phyloP scores from a whole-genome alignment of 1,139 yeast genomes.

The Eremothecium coryli region DNA sequence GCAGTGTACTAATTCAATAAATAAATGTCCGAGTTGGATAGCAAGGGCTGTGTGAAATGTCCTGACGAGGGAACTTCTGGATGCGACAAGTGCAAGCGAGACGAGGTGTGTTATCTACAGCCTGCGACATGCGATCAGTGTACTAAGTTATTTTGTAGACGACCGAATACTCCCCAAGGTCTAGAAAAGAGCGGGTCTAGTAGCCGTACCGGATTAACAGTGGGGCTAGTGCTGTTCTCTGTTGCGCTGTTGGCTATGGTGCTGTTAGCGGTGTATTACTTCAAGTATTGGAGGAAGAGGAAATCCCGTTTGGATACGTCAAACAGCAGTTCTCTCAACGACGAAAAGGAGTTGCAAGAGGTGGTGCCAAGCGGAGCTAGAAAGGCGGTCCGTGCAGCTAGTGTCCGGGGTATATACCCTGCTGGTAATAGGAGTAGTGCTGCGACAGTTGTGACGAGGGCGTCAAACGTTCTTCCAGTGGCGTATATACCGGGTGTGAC shows the following conservation, averaged over 20 bases:
- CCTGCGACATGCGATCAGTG: too few relatives aligned
- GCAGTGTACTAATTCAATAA: too few relatives aligned
- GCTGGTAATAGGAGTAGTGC: slow-evolving; percentile 37
- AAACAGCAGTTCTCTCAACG: slow-evolving; percentile 12
- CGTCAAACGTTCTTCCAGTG: slow-evolving; percentile 83
- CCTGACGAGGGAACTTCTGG: too few relatives aligned
- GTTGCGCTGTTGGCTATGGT: slow-evolving; percentile 35
- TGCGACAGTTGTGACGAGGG: slow-evolving; percentile 60
- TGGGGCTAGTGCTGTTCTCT: slow-evolving; percentile 58
- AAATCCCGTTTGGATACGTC: slow-evolving; percentile 15
- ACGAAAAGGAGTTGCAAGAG: slow-evolving; percentile 7
- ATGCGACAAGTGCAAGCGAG: too few relatives aligned
- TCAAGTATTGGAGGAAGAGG: slow-evolving; percentile 33
- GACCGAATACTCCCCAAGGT: too few relatives aligned
- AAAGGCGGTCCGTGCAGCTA: slow-evolving; percentile 21
- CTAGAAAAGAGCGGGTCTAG: too few relatives aligned
- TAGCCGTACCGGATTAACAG: too few relatives aligned
- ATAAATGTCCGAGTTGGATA: too few relatives aligned
- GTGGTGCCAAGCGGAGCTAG: slow-evolving; percentile 7
- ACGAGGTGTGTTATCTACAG: too few relatives aligned
- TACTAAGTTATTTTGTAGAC: too few relatives aligned
- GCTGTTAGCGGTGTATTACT: slow-evolving; percentile 32
- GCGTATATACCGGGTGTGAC: slow-evolving; percentile 93
- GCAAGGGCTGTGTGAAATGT: too few relatives aligned
- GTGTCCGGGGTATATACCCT: slow-evolving; percentile 24